phyloP scores from a whole-genome alignment of 306 rosid species.

The Abrus precatorius region DNA sequence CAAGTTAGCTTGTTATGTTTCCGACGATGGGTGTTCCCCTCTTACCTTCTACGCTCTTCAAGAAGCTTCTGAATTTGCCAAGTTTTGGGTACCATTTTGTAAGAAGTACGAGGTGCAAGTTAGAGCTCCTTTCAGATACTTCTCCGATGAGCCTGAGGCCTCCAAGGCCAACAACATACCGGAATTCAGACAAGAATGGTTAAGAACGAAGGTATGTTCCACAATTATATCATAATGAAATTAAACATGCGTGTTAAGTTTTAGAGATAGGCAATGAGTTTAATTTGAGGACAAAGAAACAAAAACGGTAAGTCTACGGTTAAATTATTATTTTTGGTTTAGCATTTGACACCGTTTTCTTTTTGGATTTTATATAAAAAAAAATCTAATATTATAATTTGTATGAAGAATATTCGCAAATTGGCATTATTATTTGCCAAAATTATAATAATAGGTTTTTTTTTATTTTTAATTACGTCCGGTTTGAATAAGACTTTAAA shows the following conservation, averaged over 20 bases:
- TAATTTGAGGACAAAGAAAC: not conserved
- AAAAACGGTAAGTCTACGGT: not conserved
- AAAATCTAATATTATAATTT: too few species aligned
- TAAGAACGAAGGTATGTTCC: slow-evolving; percentile 57
- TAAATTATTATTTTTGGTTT: too few species aligned
- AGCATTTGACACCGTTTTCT: too few species aligned
- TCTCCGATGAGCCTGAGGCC: not conserved
- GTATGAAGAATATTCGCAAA: too few species aligned
- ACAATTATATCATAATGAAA: not conserved
- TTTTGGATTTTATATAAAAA: too few species aligned
- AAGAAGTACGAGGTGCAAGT: slow-evolving; percentile 58
- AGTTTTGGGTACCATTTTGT: slow-evolving; percentile 74
- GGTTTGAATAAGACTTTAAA: too few species aligned
- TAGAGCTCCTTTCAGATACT: slow-evolving; percentile 73
- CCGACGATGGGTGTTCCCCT: slow-evolving; percentile 76
- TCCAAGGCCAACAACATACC: not conserved
- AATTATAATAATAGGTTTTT: too few species aligned
- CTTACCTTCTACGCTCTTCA: slow-evolving; percentile 64
- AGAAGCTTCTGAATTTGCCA: slow-evolving; percentile 67
- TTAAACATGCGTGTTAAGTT: not conserved
- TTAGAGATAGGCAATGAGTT: not conserved
- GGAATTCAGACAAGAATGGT: slow-evolving; percentile 60
- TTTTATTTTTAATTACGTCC: too few species aligned
- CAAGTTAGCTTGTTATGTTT: slow-evolving; percentile 80
- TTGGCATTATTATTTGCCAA: too few species aligned